Conservation (phyloP, 176 grass and related monocot species). For the Oryza rufipogon region DNA sequence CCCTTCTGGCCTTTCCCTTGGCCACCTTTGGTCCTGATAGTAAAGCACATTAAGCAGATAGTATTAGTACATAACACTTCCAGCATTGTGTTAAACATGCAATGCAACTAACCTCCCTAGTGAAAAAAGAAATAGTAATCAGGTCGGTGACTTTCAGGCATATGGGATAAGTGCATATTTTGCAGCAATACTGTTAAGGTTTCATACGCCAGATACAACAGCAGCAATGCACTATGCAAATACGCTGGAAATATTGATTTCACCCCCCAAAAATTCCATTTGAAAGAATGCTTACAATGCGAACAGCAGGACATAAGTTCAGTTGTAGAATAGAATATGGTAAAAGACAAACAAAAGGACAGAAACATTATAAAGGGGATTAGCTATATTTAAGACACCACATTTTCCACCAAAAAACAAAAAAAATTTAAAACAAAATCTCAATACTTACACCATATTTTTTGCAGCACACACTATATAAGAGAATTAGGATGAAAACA, state of each 20-base stretch:
- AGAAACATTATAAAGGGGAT: too few relatives aligned
- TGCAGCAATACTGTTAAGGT: not conserved
- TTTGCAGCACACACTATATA: too few relatives aligned
- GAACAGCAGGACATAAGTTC: not conserved
- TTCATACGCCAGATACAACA: not conserved
- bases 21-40: conserved; percentile 43
- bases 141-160: not conserved
- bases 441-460: too few relatives aligned
- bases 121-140: not conserved
- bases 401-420: too few relatives aligned
- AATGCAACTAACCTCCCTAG: not conserved
- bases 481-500: too few relatives aligned
- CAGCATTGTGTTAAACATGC: not conserved
- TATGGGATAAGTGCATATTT: not conserved
- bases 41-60: not conserved
- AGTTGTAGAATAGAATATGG: conserved; percentile 20
- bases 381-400: too few relatives aligned
- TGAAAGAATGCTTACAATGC: not conserved
- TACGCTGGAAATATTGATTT: too few relatives aligned
- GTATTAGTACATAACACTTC: not conserved
- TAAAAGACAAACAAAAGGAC: not conserved
- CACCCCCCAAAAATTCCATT: too few relatives aligned
- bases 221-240: not conserved
- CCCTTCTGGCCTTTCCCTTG: conserved; percentile 52
- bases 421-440: too few relatives aligned